phyloP scores from a whole-genome alignment of 2,329 filamentous ascomycete species.

The Colletotrichum caudatum region DNA sequence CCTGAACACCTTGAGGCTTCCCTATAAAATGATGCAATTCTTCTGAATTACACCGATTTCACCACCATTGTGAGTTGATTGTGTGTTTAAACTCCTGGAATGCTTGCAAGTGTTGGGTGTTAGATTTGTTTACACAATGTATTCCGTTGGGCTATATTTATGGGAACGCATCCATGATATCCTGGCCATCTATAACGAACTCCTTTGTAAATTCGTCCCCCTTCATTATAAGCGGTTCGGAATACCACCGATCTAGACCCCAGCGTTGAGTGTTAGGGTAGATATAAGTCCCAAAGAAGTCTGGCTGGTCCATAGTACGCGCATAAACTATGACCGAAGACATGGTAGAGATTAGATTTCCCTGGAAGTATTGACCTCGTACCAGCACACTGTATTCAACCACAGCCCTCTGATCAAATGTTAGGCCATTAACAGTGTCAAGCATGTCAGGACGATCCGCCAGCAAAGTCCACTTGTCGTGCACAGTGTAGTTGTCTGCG shows the following conservation, averaged over 20 bases:
- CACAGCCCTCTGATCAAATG: conserved; percentile 9
- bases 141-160: no score
- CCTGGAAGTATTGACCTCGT: conserved; percentile 7
- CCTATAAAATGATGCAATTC: no score
- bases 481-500: conserved; percentile 6
- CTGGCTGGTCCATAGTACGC: conserved; percentile 6
- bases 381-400: conserved; percentile 7
- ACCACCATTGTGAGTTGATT: no score
- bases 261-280: background rate
- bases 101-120: no score
- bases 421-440: background rate
- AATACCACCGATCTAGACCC: conserved; percentile 6
- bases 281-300: conserved; percentile 4
- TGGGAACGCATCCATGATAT: background rate
- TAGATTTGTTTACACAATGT: no score
- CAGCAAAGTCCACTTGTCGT: conserved; percentile 20
- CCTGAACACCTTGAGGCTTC: no score
- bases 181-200: background rate
- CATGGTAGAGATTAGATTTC: conserved; percentile 15
- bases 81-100: no score
- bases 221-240: conserved; percentile 2
- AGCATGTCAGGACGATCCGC: conserved; percentile 11
- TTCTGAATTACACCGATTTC: no score
- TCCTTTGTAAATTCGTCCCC: conserved; percentile 6
- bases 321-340: conserved; percentile 9